Evolutionary conservation across 2,329 filamentous ascomycete species (phyloP).

Genomic region (Fusarium nurragi): DNA sequence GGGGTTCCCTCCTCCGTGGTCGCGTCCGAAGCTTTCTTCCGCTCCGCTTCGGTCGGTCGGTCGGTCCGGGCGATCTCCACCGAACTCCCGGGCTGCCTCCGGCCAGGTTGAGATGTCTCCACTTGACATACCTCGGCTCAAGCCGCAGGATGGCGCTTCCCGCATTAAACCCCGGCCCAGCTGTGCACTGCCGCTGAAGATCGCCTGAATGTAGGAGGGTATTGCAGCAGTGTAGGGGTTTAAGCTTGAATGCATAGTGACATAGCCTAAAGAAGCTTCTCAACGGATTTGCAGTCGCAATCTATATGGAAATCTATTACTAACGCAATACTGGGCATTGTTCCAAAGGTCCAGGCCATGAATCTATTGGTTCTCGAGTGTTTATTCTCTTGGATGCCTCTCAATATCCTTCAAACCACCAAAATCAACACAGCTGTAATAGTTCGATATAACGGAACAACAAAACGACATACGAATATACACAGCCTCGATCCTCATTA

Average conservation of each 20-base stretch:
- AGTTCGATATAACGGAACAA: neutral
- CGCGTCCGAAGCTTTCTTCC: constrained; percentile 11
- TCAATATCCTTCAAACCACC: neutral
- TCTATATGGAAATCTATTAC: neutral
- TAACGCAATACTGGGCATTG: neutral
- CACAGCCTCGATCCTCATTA: neutral
- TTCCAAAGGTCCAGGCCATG: neutral
- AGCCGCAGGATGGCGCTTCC: constrained; percentile 28
- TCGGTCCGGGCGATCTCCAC: constrained; percentile 18
- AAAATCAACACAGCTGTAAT: neutral
- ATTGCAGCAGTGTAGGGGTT: constrained; percentile 37
- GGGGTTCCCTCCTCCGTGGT: constrained; percentile 17
- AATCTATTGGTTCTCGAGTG: constrained; percentile 1
- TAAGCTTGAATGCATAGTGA: constrained; percentile 15
- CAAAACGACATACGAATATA: neutral
- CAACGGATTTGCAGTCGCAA: neutral
- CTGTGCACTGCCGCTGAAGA: constrained; percentile 30
- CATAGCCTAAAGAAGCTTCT: constrained; percentile 8
- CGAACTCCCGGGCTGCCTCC: constrained; percentile 35
- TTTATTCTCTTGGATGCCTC: constrained; percentile 31
- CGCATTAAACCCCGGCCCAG: constrained; percentile 15
- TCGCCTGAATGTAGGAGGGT: constrained; percentile 25
- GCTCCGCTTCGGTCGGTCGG: constrained; percentile 30
- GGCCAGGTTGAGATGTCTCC: neutral
- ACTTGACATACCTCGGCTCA: constrained; percentile 23